Base-by-base conservation (phyloP, 2,329 filamentous ascomycete species). In the Aureobasidium musti region DNA sequence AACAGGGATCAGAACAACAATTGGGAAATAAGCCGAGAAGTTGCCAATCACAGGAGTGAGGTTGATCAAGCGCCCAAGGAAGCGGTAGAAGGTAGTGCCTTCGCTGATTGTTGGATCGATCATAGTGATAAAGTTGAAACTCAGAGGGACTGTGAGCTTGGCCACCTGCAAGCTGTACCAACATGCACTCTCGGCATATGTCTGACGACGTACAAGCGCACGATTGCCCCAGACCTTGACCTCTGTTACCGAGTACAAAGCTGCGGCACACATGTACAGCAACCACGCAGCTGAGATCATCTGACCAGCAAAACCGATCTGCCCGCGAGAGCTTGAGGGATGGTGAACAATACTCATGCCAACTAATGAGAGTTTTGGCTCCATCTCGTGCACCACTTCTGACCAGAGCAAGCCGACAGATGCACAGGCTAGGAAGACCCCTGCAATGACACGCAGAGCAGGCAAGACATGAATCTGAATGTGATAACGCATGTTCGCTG, bases 201-300 rank as follows among this genome's bases (percentile, higher is more conserved):
- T 99, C 74, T 96, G 95, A 67, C 95, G 88, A 67, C 87, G 87
- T 54, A 98, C 94, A 6, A 99, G 83, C 0, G 95, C 94, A 39
- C 95, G 88, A 57, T 96, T 95, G 66, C 95, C 91, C 95, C 95
- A 99, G n/a, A 97, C 92, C 74, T 95, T 96, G 72, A 97, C 91
- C 75, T 97, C 92, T 17, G 89, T 92, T 74, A 99, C 89, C 8
- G 92, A 93, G 67, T 87, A 90, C 60, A 98, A 85, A 5, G 95
- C 92, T 54, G 92, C 92, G 17, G 90, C 84, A 76, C 91, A 96
- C 95, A 99, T 99, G 81, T 99, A 99, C 67, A 93, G 83, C 68
- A 99, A 89, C 95, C 95, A 99, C 17, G 87, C 81, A 2, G 92
- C 89, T 0, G 94, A 91, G 57, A 94, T 89, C 52, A 92, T 77